Evolutionary conservation across 306 rosid genomes (phyloP).

Genomic region (Lathyrus tuberosus): DNA sequence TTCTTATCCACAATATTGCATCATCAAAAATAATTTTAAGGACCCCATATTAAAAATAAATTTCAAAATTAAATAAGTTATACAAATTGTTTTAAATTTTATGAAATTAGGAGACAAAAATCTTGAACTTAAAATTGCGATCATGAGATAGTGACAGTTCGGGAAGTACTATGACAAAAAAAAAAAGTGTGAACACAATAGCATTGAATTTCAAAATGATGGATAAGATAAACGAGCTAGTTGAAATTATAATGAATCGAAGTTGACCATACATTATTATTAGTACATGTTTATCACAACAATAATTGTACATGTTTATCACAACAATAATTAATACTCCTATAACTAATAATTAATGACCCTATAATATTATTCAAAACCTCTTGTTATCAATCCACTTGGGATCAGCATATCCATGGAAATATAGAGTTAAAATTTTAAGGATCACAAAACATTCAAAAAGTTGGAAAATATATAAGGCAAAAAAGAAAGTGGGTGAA

Average conservation of each 20-base stretch:
- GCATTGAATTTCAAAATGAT: background rate
- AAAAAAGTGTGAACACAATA: background rate
- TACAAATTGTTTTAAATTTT: too few species aligned
- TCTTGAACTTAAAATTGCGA: too few species aligned
- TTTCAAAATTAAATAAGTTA: too few species aligned
- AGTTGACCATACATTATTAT: conserved; percentile 24
- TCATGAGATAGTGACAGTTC: too few species aligned
- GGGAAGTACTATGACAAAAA: conserved; percentile 5
- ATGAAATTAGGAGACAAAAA: too few species aligned
- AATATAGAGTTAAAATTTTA: conserved; percentile 16
- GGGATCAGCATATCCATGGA: conserved; percentile 36
- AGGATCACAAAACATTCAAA: conserved; percentile 15
- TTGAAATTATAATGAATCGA: conserved; percentile 28
- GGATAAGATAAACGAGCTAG: conserved; percentile 15
- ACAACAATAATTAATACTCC: too few species aligned
- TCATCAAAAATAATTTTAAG: too few species aligned
- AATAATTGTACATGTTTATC: too few species aligned
- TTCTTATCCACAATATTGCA: too few species aligned
- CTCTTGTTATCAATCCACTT: conserved; percentile 26
- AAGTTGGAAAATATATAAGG: background rate
- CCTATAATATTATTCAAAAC: background rate
- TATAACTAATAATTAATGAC: conserved; percentile 22
- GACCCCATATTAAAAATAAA: too few species aligned
- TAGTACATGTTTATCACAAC: background rate
- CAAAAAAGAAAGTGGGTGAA: background rate